A percentile compares a stretch with the other conserved stretches of the same genome.
Evolutionary conservation across 805 yeast genomes (phyloP).

Genomic region (Starmera pachycereana): DNA sequence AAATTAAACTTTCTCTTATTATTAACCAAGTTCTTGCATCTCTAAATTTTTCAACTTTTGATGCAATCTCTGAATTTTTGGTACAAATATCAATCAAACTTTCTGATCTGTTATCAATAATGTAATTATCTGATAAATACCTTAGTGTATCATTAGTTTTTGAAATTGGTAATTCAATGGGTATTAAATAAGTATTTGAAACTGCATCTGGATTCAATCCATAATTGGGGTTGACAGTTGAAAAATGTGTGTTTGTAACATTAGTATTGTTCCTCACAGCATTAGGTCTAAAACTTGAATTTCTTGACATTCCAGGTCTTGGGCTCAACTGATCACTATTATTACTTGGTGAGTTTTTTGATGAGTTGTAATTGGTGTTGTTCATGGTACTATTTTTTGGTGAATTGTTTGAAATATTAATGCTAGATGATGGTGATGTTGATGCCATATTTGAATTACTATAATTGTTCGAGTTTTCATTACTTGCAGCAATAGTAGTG

Average conservation of each 20-base stretch:
- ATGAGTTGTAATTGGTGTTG: background rate
- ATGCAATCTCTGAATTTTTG: constrained; percentile 47
- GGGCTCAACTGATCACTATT: constrained; percentile 6
- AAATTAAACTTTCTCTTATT: constrained; percentile 36
- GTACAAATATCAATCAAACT: constrained; percentile 37
- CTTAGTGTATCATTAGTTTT: constrained; percentile 26
- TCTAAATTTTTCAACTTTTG: constrained; percentile 36
- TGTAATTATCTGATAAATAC: constrained; percentile 38
- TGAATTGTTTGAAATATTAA: background rate
- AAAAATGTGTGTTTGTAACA: constrained; percentile 3
- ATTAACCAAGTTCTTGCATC: constrained; percentile 59
- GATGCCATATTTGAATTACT: constrained; percentile 1
- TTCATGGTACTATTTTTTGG: background rate
- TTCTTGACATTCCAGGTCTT: constrained; percentile 17
- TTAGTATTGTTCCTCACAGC: constrained; percentile 7
- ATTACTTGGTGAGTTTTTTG: background rate
- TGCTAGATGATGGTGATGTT: constrained; percentile 8
- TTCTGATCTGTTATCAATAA: constrained; percentile 36
- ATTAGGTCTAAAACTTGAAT: constrained; percentile 12
- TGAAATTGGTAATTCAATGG: constrained; percentile 16
- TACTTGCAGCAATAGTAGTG: background rate
- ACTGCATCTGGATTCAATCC: constrained; percentile 11
- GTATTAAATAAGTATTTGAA: constrained; percentile 7
- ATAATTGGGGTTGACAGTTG: constrained; percentile 1
- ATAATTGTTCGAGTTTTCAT: background rate